phyloP scores from a whole-genome alignment of 352 stramenopile species.

The Phytophthora citricola region DNA sequence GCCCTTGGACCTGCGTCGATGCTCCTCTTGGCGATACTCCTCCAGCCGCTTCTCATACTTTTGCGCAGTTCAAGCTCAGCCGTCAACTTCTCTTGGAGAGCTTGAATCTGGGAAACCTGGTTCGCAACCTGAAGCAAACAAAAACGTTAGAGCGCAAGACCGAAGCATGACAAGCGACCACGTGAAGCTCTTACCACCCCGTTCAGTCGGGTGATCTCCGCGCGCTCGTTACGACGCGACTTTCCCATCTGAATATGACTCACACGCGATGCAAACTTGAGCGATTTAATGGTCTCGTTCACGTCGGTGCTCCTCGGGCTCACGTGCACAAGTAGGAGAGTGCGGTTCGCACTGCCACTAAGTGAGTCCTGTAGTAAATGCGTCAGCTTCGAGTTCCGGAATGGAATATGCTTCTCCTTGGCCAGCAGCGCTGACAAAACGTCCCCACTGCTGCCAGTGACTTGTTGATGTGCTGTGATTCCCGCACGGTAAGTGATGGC shows the following conservation, averaged over 20 bases:
- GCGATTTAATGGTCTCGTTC: constrained; percentile 76
- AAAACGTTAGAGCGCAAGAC: neutral
- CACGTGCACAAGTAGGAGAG: constrained; percentile 74
- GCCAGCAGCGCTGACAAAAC: constrained; percentile 70
- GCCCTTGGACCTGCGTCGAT: constrained; percentile 52
- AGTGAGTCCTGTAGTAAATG: constrained; percentile 84
- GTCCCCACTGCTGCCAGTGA: constrained; percentile 77
- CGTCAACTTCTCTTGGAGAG: constrained; percentile 72
- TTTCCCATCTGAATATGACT: constrained; percentile 50
- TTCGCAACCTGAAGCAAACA: constrained; percentile 49
- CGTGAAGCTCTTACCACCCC: constrained; percentile 48
- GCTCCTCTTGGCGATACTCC: constrained; percentile 75
- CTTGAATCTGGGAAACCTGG: constrained; percentile 69
- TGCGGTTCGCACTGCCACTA: constrained; percentile 44
- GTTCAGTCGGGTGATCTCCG: constrained; percentile 68
- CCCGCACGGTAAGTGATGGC: constrained; percentile 45
- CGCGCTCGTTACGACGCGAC: constrained; percentile 54
- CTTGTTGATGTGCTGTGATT: constrained; percentile 87
- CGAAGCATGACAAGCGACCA: neutral
- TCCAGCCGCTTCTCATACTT: constrained; percentile 83
- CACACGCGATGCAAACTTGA: constrained; percentile 80
- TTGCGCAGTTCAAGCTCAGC: constrained; percentile 68
- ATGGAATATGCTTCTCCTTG: constrained; percentile 87
- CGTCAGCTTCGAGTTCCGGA: constrained; percentile 88
- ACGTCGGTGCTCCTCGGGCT: constrained; percentile 55